Percentiles rank a stretch among this genome's conserved stretches.
Evolutionary conservation across 2,329 filamentous ascomycete genomes (phyloP).

Genomic region (Aspergillus novofumigatus): DNA sequence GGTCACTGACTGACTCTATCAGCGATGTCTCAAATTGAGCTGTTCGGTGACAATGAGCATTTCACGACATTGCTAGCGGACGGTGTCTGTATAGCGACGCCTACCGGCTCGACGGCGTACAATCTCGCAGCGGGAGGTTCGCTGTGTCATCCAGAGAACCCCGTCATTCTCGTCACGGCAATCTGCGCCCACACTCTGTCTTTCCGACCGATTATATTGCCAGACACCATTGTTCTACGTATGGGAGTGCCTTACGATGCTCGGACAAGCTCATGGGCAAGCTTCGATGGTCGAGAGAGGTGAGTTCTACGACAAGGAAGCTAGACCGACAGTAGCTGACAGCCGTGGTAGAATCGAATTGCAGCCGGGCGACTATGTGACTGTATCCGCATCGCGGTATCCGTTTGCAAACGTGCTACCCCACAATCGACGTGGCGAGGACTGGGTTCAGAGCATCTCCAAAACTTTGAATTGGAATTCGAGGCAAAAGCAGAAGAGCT

Average conservation of each 20-base stretch:
- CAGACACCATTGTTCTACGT: slow-evolving; percentile 90
- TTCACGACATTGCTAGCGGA: slow-evolving; percentile 93
- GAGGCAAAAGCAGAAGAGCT: slow-evolving; percentile 43
- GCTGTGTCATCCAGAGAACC: slow-evolving; percentile 92
- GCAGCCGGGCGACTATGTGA: slow-evolving; percentile 49
- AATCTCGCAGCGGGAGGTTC: slow-evolving; percentile 94
- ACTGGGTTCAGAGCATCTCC: slow-evolving; percentile 49
- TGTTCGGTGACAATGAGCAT: slow-evolving; percentile 93
- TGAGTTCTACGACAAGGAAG: slow-evolving; percentile 22
- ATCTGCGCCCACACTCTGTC: slow-evolving; percentile 94
- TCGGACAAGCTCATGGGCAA: slow-evolving; percentile 88
- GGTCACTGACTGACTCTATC: slow-evolving; percentile 1
- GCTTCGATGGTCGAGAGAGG: slow-evolving; percentile 90
- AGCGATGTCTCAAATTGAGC: slow-evolving; percentile 88
- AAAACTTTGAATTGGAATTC: slow-evolving; percentile 51
- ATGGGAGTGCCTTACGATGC: slow-evolving; percentile 94
- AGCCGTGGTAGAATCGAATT: slow-evolving; percentile 40
- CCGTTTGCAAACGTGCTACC: slow-evolving; percentile 50
- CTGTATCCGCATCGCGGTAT: slow-evolving; percentile 49
- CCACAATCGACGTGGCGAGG: slow-evolving; percentile 41
- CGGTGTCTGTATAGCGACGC: slow-evolving; percentile 88
- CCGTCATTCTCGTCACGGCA: slow-evolving; percentile 88
- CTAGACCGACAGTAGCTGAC: slow-evolving; percentile 7
- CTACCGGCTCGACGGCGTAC: slow-evolving; percentile 91
- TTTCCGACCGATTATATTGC: slow-evolving; percentile 93